Evolutionary conservation across 352 stramenopile species (phyloP), one percentile per base, ranked within the genome.

Genomic region (Lagenidium giganteum): DNA sequence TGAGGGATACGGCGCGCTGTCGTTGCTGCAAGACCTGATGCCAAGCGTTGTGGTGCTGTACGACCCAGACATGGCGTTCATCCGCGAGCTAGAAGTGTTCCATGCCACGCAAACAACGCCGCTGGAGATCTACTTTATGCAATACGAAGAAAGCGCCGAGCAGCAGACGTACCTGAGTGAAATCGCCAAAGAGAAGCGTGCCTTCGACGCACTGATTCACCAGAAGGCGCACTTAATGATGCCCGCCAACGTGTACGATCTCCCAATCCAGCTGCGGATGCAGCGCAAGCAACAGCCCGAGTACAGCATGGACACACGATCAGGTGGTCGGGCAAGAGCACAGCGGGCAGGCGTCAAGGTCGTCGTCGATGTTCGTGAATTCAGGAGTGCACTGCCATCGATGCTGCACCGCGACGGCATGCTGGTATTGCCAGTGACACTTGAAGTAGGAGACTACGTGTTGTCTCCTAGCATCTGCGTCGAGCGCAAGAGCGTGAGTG

Each of bases 381-480:
- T 99, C 54, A 76, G 96, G 14, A 97, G 90, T 33, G 76, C 87
- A 3, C 64, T 99, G 28, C 96, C 96, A 5, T 98, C 87, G 5
- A 96, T 98, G 70, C 73, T 99, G n/a, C 93, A 99, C 66, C 84
- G 96, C 52, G 83, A 93, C 39, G 91, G 87, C 0, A 74, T 98
- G 39, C 55, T 94, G 42, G 66, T 99, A 20, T 70, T 93, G n/a
- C 95, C 96, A 7, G 74, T 97, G 13, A 98, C 95, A 17, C 66
- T 99, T 11, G 88, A 95, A 48, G 87, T 99, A 8, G 96, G 96
- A 5, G 96, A 99, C 65, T 99, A 98, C 62, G 94, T 99, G 7
- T 64, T 99, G 28, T 97, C 95, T 35, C 96, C 96, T 29, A 84
- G 98, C 17, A 95, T 99, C 50, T 98, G 93, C 54, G 78, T 99